These are phyloP conservation scores for Plenodomus tracheiphilus DNA, from an alignment of 2,329 filamentous ascomycete genomes.

Conservation along the genomic window DNA sequence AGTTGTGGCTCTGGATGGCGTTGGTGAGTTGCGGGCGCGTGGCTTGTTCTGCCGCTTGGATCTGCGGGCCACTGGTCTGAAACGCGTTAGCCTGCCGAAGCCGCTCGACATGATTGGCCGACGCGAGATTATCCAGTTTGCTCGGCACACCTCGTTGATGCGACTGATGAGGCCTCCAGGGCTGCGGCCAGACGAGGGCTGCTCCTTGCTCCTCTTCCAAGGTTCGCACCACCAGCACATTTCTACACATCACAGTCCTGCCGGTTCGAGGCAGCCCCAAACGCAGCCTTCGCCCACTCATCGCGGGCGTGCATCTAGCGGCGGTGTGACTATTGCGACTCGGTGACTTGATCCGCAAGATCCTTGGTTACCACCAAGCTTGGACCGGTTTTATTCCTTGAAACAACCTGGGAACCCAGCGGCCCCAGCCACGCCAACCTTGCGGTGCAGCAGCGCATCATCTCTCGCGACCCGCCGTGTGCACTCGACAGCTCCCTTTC, in stretches of 20 bases:
- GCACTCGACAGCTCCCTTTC: slow-evolving; percentile 10
- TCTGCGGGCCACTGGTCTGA: slow-evolving; percentile 13
- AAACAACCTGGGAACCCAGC: slow-evolving; percentile 16
- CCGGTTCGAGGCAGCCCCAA: background rate
- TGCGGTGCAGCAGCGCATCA: slow-evolving; percentile 20
- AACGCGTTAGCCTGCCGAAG: slow-evolving; percentile 6
- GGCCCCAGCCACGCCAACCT: slow-evolving; percentile 12
- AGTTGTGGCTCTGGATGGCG: slow-evolving; percentile 5
- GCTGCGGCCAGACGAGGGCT: background rate
- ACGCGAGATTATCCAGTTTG: slow-evolving; percentile 18
- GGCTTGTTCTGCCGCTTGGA: slow-evolving; percentile 17
- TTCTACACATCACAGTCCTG: background rate
- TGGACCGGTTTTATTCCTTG: slow-evolving; percentile 22
- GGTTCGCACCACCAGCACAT: no score
- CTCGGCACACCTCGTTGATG: slow-evolving; percentile 12
- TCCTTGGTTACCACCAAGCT: slow-evolving; percentile 17
- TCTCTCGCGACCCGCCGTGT: slow-evolving; percentile 14
- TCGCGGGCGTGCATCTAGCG: no score
- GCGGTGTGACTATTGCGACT: background rate
- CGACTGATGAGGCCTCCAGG: slow-evolving; percentile 12
- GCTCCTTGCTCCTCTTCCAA: background rate
- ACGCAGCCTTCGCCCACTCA: background rate
- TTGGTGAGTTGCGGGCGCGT: slow-evolving; percentile 7
- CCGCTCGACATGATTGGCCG: slow-evolving; percentile 13
- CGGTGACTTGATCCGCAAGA: background rate